Evolutionary conservation across 2,329 filamentous ascomycete species (phyloP), one percentile per base, ranked within the genome.

Genomic region (Fusarium buxicola): DNA sequence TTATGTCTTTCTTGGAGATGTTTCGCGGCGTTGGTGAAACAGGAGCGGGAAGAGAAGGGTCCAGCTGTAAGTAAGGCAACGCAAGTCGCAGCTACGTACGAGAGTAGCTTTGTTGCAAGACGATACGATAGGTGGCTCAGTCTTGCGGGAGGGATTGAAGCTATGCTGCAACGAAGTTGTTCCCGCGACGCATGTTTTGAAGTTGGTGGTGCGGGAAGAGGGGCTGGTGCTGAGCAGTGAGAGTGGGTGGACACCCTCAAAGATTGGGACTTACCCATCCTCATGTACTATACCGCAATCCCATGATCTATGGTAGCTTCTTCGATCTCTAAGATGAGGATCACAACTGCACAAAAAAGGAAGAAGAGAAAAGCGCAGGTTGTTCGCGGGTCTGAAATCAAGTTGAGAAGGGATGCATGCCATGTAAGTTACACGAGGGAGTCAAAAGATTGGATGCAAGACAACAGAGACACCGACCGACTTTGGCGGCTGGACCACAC

Each of bases 181-280:
- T 70, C 68, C 60, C 68, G 58, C 55, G 47, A 64, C 60, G 60
- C 48, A 58, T 46, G 48, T 55, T 58, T 60, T 55, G 46, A 36
- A 56, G 62, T 31, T 31, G 51, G 60, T 67, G 56, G 50, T 60
- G 63, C 48, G 55, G 55, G 63, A 60, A 58, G 65, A 68, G 65
- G 63, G 68, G 63, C 65, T 53, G 63, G 53, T 47, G 50, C 56
- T 53, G 50, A 40, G 51, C 55, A 45, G 60, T 41, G 55, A 53
- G 58, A 56, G 39, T 53, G 59, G 46, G 63, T 60, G 64, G 56
- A 30, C 62, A 56, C 64, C 58, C 46, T 53, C 41, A 66, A 57
- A 57, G 55, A 48, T 44, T 60, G 39, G 40, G 58, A 75, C 73
- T 75, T 64, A 75, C 73, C 73, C 73, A 75, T 75, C 70, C 59